Base-by-base conservation (phyloP, 140 eudicot genomes). In the Erigeron philadelphicus region DNA sequence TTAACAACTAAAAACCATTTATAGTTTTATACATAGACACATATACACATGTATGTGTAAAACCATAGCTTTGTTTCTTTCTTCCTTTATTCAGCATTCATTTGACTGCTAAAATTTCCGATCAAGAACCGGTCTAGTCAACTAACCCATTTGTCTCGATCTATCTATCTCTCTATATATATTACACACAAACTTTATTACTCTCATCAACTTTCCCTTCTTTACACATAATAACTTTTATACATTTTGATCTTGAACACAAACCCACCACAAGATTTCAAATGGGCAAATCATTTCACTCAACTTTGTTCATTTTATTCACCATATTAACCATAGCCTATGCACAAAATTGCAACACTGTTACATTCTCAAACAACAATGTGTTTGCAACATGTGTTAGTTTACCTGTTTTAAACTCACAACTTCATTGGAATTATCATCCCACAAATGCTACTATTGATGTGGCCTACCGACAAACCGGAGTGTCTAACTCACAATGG, bases 401-500 rank as follows among this genome's bases (percentile, higher is more conserved):
- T 12, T 86, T 91, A 15, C 89, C 96, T 0, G 83, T 66, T 4
- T 80, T 83, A 12, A 83, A 72, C 78, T 76, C 96, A 1, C 80
- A 71, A 65, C 83, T 91, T 11, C 88, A 88, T 70, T 91, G 91
- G 91, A 91, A 58, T 47, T 88, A 91, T 78, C 75, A 88, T 74
- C 78, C 68, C 9, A 1, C 83, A 11, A 81, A 83, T 61, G 68
- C 74, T 82, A 88, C 90, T n/a, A 85, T 78, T n/a, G 88, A 88
- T 18, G 70, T 92, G 17, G 98, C 98, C 0, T 92, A 76, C 72
- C 80, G 96, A 9, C 88, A 78, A 67, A 74, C 82, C 9, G 82
- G 85, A 2, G 78, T 81, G 41, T 40, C 83, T 2, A 0, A 78
- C 23, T 75, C 92, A 21, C 80, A 79, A 49, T 92, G 98, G 98